These are phyloP conservation scores for Cokeromyces recurvatus DNA, from an alignment of 371 early-diverging fungal species.

Conservation along the genomic window DNA sequence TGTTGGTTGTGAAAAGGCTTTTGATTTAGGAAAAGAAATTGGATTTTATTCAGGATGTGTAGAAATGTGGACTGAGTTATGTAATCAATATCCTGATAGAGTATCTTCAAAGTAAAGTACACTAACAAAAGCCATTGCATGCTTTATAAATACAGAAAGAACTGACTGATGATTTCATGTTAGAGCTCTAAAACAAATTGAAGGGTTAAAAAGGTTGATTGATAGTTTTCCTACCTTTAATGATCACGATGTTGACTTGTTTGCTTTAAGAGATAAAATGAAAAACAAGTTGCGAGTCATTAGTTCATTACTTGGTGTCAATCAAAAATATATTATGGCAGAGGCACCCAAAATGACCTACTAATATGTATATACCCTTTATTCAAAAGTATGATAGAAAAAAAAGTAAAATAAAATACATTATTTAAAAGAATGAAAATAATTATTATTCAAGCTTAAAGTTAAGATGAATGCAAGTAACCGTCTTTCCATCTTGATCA, in stretches of 20 bases:
- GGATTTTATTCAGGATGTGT: slow-evolving; percentile 72
- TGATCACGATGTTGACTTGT: slow-evolving; percentile 51
- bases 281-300: slow-evolving; percentile 59
- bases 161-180: not conserved
- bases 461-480: slow-evolving; percentile 41
- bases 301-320: slow-evolving; percentile 47
- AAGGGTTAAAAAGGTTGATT: slow-evolving; percentile 41
- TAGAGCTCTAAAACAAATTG: slow-evolving; percentile 46
- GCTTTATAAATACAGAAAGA: too few species aligned
- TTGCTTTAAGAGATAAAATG: slow-evolving; percentile 53
- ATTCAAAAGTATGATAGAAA: too few species aligned
- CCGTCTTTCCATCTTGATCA: slow-evolving; percentile 34
- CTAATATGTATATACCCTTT: slow-evolving; percentile 14
- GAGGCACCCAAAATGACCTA: slow-evolving; percentile 32
- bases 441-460: not conserved
- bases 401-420: not conserved
- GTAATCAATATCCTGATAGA: slow-evolving; percentile 29
- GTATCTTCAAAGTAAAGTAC: slow-evolving; percentile 41
- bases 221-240: slow-evolving; percentile 55
- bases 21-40: slow-evolving; percentile 65
- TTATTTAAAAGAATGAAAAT: slow-evolving; percentile 6
- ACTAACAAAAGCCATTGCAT: too few species aligned
- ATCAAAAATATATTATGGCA: slow-evolving; percentile 33
- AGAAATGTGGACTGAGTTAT: slow-evolving; percentile 54
- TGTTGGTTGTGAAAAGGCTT: slow-evolving; percentile 71